Evolutionary conservation across 306 rosid genomes (phyloP).

Genomic region (Acacia melanoxylon): DNA sequence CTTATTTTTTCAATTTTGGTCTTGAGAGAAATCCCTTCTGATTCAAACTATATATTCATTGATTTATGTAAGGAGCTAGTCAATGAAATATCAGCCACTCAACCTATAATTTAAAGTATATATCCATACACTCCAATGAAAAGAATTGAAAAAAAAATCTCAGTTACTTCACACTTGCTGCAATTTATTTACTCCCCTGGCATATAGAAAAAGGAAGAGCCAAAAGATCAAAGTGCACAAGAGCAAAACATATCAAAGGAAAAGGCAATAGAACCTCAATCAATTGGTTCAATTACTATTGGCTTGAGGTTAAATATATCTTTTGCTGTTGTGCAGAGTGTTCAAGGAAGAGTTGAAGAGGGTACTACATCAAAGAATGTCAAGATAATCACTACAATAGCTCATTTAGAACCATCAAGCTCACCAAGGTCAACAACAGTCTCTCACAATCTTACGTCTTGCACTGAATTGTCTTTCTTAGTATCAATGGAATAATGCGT

Average conservation of each 20-base stretch:
- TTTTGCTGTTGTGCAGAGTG: not conserved
- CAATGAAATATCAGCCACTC: no score
- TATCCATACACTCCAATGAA: no score
- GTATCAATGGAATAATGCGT: not conserved
- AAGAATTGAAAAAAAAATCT: no score
- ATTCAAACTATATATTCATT: no score
- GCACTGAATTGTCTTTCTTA: not conserved
- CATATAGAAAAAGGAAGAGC: not conserved
- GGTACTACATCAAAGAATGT: not conserved
- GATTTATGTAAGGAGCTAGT: no score
- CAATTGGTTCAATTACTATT: not conserved
- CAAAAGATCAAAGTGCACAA: not conserved
- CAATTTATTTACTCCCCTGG: not conserved
- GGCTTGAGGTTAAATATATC: not conserved
- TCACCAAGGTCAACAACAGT: not conserved
- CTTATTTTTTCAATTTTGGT: no score
- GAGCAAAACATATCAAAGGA: not conserved
- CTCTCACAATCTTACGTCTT: not conserved
- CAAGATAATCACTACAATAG: not conserved
- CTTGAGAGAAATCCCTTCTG: no score
- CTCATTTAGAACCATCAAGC: not conserved
- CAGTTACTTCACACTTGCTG: not conserved
- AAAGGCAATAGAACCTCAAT: no score
- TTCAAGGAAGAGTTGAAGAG: not conserved
- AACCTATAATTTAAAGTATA: no score